A percentile compares a stretch with the other conserved stretches of the same genome.
These are phyloP conservation scores for Truncatella angustata DNA, from an alignment of 2,329 filamentous ascomycete genomes.

Conservation along the genomic window DNA sequence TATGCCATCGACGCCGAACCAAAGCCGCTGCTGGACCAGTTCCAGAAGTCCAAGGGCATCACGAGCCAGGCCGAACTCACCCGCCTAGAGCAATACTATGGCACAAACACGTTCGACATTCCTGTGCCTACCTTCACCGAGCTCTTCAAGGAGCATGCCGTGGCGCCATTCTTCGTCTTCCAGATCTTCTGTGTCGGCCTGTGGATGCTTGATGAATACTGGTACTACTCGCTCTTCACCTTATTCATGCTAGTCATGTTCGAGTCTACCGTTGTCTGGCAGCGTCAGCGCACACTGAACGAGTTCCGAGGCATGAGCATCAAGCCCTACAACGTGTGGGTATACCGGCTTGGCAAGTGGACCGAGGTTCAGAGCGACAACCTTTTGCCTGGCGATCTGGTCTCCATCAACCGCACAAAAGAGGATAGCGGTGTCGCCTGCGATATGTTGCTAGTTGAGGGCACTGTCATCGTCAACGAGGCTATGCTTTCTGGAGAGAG, in stretches of 20 bases:
- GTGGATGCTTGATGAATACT: slow-evolving; percentile 99
- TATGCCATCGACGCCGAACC: slow-evolving; percentile 85
- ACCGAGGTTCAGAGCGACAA: slow-evolving; percentile 85
- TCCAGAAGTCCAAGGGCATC: slow-evolving; percentile 79
- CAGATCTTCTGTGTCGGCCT: slow-evolving; percentile 97
- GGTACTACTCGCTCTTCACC: slow-evolving; percentile 99
- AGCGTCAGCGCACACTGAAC: slow-evolving; percentile 89
- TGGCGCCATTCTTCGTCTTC: slow-evolving; percentile 98
- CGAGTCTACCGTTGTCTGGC: slow-evolving; percentile 98
- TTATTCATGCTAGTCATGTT: slow-evolving; percentile 98
- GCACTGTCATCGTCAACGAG: slow-evolving; percentile 96
- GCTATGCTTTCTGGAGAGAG: slow-evolving; percentile 99
- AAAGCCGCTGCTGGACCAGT: slow-evolving; percentile 73
- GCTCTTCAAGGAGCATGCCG: slow-evolving; percentile 96
- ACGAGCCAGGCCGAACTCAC: slow-evolving; percentile 72
- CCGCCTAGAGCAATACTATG: slow-evolving; percentile 87
- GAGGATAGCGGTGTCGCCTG: slow-evolving; percentile 96
- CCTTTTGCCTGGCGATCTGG: slow-evolving; percentile 88
- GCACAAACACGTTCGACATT: slow-evolving; percentile 94
- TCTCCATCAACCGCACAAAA: slow-evolving; percentile 89
- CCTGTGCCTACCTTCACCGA: slow-evolving; percentile 94
- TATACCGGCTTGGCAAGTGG: slow-evolving; percentile 86
- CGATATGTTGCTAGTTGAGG: slow-evolving; percentile 93
- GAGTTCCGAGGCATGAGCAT: slow-evolving; percentile 99
- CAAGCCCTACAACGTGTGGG: slow-evolving; percentile 94